phyloP scores from a whole-genome alignment of 805 yeast genomes.

The Priceomyces haplophilus region DNA sequence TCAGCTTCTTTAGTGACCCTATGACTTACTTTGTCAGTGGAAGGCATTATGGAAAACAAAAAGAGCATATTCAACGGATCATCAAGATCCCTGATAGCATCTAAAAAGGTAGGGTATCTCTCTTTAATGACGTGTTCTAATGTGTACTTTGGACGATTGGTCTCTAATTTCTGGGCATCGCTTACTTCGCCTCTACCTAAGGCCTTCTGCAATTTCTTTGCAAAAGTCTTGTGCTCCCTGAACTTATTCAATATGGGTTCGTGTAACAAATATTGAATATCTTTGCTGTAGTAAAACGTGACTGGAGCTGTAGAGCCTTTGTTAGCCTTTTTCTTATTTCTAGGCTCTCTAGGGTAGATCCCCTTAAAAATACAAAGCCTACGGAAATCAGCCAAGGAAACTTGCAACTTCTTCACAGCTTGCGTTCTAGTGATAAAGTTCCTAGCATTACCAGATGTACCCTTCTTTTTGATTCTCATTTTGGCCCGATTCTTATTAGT shows the following conservation, averaged over 20 bases:
- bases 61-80: constrained; percentile 95
- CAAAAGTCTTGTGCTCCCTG: constrained; percentile 92
- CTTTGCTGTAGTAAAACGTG: constrained; percentile 91
- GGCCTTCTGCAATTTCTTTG: constrained; percentile 84
- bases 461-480: constrained; percentile 79
- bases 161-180: constrained; percentile 83
- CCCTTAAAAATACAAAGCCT: constrained; percentile 97
- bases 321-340: constrained; percentile 93
- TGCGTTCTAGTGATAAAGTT: constrained; percentile 92
- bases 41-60: constrained; percentile 91
- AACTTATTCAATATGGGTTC: constrained; percentile 90
- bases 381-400: constrained; percentile 93
- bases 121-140: constrained; percentile 91
- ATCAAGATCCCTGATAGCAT: constrained; percentile 89
- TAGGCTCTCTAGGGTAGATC: constrained; percentile 94
- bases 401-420: constrained; percentile 88
- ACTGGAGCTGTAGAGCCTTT: constrained; percentile 97
- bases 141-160: constrained; percentile 76
- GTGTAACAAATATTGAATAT: constrained; percentile 90
- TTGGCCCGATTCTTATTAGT: constrained; percentile 16
- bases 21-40: constrained; percentile 77
- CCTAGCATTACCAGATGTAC: constrained; percentile 83
- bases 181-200: constrained; percentile 88
- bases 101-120: constrained; percentile 90
- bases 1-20: constrained; percentile 86